Evolutionary conservation across 352 stramenopile species (phyloP).

Genomic region (Ophiocytium majus): DNA sequence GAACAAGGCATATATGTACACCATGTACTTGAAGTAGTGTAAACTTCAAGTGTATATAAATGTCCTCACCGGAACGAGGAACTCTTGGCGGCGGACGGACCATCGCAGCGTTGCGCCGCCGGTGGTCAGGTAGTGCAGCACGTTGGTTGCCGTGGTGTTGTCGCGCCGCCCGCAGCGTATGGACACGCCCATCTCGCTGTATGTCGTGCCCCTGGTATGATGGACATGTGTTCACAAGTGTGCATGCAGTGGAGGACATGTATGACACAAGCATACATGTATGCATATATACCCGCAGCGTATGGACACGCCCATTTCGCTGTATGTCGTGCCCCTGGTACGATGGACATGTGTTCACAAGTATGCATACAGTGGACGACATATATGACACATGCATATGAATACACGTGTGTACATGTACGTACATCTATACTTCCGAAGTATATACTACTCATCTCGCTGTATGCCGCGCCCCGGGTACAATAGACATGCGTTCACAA

Average conservation of each 20-base stretch:
- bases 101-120: slow-evolving; percentile 94
- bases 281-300: slow-evolving; percentile 75
- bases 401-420: no score
- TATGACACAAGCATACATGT: no score
- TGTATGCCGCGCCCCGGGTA: background rate
- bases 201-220: slow-evolving; percentile 62
- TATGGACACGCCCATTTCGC: slow-evolving; percentile 93
- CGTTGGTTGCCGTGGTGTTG: slow-evolving; percentile 92
- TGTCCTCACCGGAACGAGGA: slow-evolving; percentile 42
- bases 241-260: slow-evolving; percentile 46
- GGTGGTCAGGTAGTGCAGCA: slow-evolving; percentile 95
- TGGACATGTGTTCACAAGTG: background rate
- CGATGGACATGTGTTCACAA: background rate
- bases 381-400: no score
- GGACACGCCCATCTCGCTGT: slow-evolving; percentile 92
- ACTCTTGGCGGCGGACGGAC: slow-evolving; percentile 77
- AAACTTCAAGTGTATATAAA: no score
- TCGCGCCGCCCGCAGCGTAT: slow-evolving; percentile 94
- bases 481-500: background rate
- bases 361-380: no score
- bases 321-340: slow-evolving; percentile 73
- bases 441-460: background rate
- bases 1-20: no score
- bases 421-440: no score
- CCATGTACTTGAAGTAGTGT: no score